Percentiles rank a stretch among this genome's conserved stretches.
These are phyloP conservation scores for Cercospora citrullina DNA, from an alignment of 2,329 filamentous ascomycete genomes.

Conservation along the genomic window DNA sequence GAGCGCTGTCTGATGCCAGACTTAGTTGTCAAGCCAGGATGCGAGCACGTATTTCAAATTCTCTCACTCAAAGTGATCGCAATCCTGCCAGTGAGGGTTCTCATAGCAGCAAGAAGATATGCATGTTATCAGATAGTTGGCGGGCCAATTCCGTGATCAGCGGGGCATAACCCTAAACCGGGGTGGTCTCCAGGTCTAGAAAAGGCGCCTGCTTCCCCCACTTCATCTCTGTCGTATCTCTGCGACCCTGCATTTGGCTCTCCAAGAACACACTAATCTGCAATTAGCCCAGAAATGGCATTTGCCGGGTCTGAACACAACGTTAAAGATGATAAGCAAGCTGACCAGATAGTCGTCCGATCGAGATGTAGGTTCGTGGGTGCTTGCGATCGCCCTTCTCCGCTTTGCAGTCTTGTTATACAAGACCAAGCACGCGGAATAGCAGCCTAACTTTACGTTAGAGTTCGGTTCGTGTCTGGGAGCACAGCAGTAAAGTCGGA, in stretches of 20 bases:
- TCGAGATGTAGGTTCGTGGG: background rate
- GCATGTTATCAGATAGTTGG: background rate
- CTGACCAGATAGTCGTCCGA: background rate
- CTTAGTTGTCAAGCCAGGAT: background rate
- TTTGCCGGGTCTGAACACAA: background rate
- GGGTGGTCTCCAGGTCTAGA: constrained; percentile 8
- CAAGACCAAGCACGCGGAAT: background rate
- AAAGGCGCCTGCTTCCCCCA: constrained; percentile 7
- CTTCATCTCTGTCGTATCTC: background rate
- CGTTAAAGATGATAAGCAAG: background rate
- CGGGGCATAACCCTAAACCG: constrained; percentile 4
- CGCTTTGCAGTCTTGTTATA: background rate
- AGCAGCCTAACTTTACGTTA: constrained; percentile 1
- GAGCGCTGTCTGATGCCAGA: background rate
- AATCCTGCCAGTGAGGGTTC: background rate
- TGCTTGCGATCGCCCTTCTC: background rate
- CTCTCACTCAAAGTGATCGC: background rate
- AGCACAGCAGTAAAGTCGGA: constrained; percentile 10
- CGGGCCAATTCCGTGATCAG: constrained; percentile 8
- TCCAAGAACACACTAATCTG: background rate
- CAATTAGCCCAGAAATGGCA: background rate
- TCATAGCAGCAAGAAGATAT: background rate
- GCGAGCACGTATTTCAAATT: background rate
- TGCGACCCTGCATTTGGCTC: constrained; percentile 6
- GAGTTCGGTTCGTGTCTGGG: constrained; percentile 10